A percentile compares a stretch with the other conserved stretches of the same genome.
Evolutionary conservation across 306 rosid species (phyloP).

Genomic region (Sicyos edulis): DNA sequence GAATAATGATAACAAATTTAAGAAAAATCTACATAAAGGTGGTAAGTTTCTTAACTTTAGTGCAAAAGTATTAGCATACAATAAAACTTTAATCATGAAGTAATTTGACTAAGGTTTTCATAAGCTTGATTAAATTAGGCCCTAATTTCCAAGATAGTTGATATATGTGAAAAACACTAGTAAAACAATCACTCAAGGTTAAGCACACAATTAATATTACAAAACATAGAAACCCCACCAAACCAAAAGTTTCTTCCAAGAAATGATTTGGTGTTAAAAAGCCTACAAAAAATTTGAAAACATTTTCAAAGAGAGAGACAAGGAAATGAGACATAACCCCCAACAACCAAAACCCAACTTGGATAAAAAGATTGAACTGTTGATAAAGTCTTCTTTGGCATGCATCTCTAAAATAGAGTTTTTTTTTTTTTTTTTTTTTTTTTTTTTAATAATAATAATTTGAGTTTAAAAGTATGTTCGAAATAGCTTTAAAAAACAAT

Average conservation of each 20-base stretch:
- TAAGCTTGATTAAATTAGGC: neutral
- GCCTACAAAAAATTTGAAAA: neutral
- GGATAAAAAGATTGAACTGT: neutral
- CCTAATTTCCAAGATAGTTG: constrained; percentile 5
- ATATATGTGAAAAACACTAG: neutral
- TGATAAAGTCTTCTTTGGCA: too few species aligned
- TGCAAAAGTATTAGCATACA: constrained; percentile 4
- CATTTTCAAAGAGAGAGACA: constrained; percentile 15
- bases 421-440: too few species aligned
- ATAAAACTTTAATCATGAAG: constrained; percentile 14
- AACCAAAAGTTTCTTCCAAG: constrained; percentile 16
- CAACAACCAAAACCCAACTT: constrained; percentile 10
- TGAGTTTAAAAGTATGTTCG: too few species aligned
- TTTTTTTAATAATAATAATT: too few species aligned
- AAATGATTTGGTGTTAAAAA: constrained; percentile 1
- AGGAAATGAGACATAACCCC: constrained; percentile 2
- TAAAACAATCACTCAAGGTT: neutral
- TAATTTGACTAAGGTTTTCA: neutral
- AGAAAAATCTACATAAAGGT: neutral
- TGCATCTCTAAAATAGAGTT: too few species aligned
- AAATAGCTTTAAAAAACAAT: too few species aligned
- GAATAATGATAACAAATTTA: neutral
- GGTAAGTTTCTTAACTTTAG: constrained; percentile 8
- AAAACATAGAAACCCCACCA: constrained; percentile 16
- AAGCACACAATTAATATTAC: constrained; percentile 12